Percentiles rank a stretch among this genome's conserved stretches.
Evolutionary conservation across 108 stramenopile genomes (phyloP).

Genomic region (Fragilaria radians): DNA sequence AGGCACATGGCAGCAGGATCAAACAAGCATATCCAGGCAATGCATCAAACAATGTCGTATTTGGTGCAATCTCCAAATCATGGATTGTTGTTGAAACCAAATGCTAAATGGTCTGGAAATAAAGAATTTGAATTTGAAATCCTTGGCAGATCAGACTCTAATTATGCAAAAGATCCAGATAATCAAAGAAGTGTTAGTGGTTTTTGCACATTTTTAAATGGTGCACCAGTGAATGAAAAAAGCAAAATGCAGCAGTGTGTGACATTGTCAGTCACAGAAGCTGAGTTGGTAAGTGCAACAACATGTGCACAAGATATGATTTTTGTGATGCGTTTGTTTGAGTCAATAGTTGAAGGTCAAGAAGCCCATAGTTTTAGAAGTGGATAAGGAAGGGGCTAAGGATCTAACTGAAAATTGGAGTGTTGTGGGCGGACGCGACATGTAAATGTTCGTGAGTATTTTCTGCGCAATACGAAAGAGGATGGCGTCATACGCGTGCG

Average conservation of each 20-base stretch:
- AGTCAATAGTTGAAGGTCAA: conserved; percentile 20
- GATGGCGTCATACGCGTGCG: conserved; percentile 7
- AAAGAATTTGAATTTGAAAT: conserved; percentile 5
- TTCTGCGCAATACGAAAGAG: conserved; percentile 25
- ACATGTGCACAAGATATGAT: conserved; percentile 31
- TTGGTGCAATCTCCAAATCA: conserved; percentile 6
- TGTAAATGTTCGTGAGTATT: conserved; percentile 19
- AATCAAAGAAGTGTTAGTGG: neutral
- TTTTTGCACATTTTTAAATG: neutral
- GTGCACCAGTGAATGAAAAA: conserved; percentile 24
- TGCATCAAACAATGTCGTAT: conserved; percentile 23
- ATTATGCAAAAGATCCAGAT: too few relatives aligned
- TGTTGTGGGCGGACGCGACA: conserved; percentile 36
- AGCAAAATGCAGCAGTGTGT: too few relatives aligned
- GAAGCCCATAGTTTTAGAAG: too few relatives aligned
- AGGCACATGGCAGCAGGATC: neutral
- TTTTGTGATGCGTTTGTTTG: conserved; percentile 10
- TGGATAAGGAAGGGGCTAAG: too few relatives aligned
- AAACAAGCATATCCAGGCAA: conserved; percentile 3
- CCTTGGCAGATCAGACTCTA: neutral
- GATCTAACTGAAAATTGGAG: conserved; percentile 35
- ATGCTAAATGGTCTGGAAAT: conserved; percentile 18
- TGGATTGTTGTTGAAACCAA: conserved; percentile 13
- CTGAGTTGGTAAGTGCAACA: conserved; percentile 25
- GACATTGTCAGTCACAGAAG: too few relatives aligned